These are phyloP conservation scores for Mercurialis annua DNA, from an alignment of 345 rosid species.

Conservation along the genomic window DNA sequence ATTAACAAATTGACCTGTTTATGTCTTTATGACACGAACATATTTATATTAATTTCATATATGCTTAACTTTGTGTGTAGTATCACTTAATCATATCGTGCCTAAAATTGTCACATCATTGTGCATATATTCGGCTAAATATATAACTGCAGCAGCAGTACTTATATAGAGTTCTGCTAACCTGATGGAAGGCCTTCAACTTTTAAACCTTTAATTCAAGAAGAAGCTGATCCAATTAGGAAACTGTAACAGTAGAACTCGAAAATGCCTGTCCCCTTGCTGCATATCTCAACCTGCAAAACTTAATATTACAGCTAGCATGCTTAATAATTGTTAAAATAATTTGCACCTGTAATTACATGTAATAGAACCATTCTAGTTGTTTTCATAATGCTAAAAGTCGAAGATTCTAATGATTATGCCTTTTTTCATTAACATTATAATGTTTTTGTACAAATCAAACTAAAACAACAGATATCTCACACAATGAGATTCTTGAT, in stretches of 20 bases:
- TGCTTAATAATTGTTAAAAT: not conserved
- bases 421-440: not conserved
- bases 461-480: not conserved
- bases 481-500: not conserved
- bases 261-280: not conserved
- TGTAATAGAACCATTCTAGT: not conserved
- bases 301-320: too few species aligned
- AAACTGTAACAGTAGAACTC: not conserved
- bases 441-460: not conserved
- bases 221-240: not conserved
- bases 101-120: too few species aligned
- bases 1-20: too few species aligned
- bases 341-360: not conserved
- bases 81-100: too few species aligned
- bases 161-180: too few species aligned
- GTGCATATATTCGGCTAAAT: too few species aligned
- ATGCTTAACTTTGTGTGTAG: too few species aligned
- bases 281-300: not conserved
- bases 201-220: too few species aligned
- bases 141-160: too few species aligned
- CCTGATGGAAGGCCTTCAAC: too few species aligned
- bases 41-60: too few species aligned
- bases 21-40: too few species aligned
- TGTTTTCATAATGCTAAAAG: not conserved
- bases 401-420: not conserved